Conservation (phyloP, 306 rosid species). For the Dicorynia guianensis region DNA sequence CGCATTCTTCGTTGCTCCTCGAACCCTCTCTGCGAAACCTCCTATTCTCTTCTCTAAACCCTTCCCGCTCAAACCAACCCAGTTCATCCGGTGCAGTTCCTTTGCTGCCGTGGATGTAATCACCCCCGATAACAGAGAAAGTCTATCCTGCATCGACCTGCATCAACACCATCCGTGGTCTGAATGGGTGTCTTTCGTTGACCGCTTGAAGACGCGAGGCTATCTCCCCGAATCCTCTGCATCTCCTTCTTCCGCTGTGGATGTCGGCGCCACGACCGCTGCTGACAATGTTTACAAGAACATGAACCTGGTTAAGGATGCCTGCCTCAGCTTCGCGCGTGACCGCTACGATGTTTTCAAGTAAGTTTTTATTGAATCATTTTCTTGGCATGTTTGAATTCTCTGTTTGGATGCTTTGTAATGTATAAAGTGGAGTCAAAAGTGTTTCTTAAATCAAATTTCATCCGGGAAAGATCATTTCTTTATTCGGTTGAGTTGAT, state of each 20-base stretch:
- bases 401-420: constrained; percentile 23
- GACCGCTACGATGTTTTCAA: constrained; percentile 85
- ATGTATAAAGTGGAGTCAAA: neutral
- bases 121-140: constrained; percentile 37
- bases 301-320: constrained; percentile 67
- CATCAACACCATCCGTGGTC: constrained; percentile 80
- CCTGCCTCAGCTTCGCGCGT: constrained; percentile 81
- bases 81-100: constrained; percentile 43
- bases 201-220: constrained; percentile 70
- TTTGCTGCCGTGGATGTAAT: constrained; percentile 37
- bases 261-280: constrained; percentile 7
- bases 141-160: constrained; percentile 18
- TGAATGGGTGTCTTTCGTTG: constrained; percentile 90
- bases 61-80: constrained; percentile 34
- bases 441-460: neutral
- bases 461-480: neutral
- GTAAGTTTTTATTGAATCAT: constrained; percentile 39
- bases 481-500: constrained; percentile 4
- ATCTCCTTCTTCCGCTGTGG: constrained; percentile 8
- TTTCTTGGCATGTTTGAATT: neutral
- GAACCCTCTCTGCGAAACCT: constrained; percentile 35
- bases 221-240: constrained; percentile 56
- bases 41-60: constrained; percentile 48
- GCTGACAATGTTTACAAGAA: constrained; percentile 53
- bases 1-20: constrained; percentile 51